Conservation (phyloP, 83 land plant genomes). For the Diphasiastrum complanatum region DNA sequence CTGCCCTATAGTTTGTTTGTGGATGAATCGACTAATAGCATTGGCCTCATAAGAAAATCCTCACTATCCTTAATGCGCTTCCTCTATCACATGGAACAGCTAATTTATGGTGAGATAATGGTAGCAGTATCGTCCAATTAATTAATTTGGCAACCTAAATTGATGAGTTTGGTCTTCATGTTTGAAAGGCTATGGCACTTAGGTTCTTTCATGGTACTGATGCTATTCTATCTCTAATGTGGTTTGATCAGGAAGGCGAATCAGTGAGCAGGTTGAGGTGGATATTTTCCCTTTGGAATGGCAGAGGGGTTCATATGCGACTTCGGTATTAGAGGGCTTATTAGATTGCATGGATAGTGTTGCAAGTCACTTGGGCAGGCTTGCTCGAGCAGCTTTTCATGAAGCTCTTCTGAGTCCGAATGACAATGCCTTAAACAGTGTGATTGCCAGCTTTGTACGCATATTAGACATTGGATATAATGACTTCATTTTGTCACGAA, state of each 20-base stretch:
- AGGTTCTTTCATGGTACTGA: neutral
- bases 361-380: constrained; percentile 51
- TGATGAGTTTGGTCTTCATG: constrained; percentile 26
- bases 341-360: constrained; percentile 39
- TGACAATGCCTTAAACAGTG: constrained; percentile 36
- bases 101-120: constrained; percentile 46
- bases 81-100: constrained; percentile 49
- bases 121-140: neutral
- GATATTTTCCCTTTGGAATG: constrained; percentile 13
- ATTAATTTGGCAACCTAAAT: constrained; percentile 25
- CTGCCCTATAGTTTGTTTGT: constrained; percentile 42
- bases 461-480: constrained; percentile 53
- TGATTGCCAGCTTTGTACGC: constrained; percentile 41
- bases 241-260: constrained; percentile 6
- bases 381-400: constrained; percentile 46
- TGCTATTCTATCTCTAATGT: too few relatives aligned
- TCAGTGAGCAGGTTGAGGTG: neutral
- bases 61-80: constrained; percentile 60
- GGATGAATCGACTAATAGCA: constrained; percentile 39
- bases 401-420: constrained; percentile 46
- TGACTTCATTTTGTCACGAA: constrained; percentile 19
- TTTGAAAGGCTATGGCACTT: constrained; percentile 1
- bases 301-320: constrained; percentile 27
- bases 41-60: constrained; percentile 56
- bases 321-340: constrained; percentile 35